Conservation (phyloP, 2,329 filamentous ascomycete genomes). For the Camillea tinctor region DNA sequence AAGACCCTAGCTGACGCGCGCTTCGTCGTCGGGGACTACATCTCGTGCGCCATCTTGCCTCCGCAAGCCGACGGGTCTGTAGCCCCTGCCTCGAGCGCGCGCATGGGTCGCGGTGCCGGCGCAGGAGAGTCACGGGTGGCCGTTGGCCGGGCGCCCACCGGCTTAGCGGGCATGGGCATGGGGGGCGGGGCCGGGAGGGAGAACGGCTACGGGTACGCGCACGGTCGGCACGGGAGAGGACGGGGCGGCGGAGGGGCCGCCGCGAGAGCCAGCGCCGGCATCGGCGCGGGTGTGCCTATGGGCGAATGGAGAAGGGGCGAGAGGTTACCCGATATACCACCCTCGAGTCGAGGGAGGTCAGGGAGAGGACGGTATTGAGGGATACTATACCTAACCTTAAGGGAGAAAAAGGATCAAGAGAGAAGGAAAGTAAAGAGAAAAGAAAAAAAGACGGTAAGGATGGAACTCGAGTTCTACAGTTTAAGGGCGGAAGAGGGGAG, state of each 20-base stretch:
- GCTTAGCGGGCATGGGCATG: constrained; percentile 18
- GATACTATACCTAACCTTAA: too few relatives aligned
- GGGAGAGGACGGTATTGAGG: constrained; percentile 43
- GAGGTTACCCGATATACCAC: constrained; percentile 53
- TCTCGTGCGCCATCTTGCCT: constrained; percentile 78
- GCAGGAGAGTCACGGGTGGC: constrained; percentile 35
- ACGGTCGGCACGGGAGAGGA: constrained; percentile 33
- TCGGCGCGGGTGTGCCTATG: constrained; percentile 44
- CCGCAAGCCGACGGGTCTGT: constrained; percentile 73
- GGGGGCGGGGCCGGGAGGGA: constrained; percentile 36
- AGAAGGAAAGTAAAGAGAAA: too few relatives aligned
- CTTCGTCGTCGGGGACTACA: constrained; percentile 87
- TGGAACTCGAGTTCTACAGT: too few relatives aligned
- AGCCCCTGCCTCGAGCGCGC: constrained; percentile 57
- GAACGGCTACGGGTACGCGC: constrained; percentile 41
- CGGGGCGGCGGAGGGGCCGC: constrained; percentile 34
- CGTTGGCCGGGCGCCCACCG: constrained; percentile 21
- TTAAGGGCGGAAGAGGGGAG: too few relatives aligned
- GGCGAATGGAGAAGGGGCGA: constrained; percentile 70
- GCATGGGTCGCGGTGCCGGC: constrained; percentile 42
- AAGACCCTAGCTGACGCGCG: constrained; percentile 75
- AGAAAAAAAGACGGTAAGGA: too few relatives aligned
- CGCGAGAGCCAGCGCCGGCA: constrained; percentile 39
- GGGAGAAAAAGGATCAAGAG: too few relatives aligned
- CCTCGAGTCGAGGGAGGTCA: constrained; percentile 38